phyloP scores from a whole-genome alignment of 176 grass and related monocot genomes.

The Oropetium thomaeum region DNA sequence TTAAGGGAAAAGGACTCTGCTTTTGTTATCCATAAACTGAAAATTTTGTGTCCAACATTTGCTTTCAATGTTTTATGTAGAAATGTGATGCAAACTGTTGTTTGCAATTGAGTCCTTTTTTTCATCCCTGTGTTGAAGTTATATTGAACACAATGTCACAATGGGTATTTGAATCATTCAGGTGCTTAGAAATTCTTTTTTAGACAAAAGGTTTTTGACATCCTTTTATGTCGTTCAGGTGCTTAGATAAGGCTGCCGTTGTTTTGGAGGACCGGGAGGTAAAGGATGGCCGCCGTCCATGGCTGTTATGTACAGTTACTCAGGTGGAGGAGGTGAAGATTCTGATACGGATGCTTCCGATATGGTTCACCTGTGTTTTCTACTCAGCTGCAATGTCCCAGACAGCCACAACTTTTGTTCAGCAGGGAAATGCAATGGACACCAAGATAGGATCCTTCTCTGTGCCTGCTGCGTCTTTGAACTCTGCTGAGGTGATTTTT shows the following conservation, averaged over 20 bases:
- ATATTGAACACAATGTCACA: background rate
- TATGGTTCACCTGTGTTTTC: conserved; percentile 67
- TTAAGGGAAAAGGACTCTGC: too few species aligned
- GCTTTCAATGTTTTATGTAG: background rate
- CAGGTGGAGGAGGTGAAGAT: conserved; percentile 97
- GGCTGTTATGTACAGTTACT: conserved; percentile 55
- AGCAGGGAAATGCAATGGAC: conserved; percentile 80
- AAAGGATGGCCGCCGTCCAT: conserved; percentile 24
- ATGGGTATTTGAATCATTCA: conserved; percentile 30
- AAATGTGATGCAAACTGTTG: background rate
- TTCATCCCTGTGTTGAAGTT: background rate
- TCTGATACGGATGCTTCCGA: conserved; percentile 73
- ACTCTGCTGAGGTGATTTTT: conserved; percentile 62
- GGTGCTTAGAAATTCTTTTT: conserved; percentile 82
- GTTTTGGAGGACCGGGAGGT: conserved; percentile 41
- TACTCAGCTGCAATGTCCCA: conserved; percentile 66
- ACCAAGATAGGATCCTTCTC: conserved; percentile 61
- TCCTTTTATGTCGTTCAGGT: conserved; percentile 56
- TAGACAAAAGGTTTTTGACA: too few species aligned
- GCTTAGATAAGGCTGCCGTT: conserved; percentile 72
- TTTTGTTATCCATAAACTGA: too few species aligned
- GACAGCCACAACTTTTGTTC: conserved; percentile 77
- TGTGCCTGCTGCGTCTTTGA: conserved; percentile 70
- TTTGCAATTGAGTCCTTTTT: background rate
- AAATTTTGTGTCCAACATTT: too few species aligned